Conservation (phyloP, 1,284 basidiomycete species). For the Hypsizygus ulmarius region DNA sequence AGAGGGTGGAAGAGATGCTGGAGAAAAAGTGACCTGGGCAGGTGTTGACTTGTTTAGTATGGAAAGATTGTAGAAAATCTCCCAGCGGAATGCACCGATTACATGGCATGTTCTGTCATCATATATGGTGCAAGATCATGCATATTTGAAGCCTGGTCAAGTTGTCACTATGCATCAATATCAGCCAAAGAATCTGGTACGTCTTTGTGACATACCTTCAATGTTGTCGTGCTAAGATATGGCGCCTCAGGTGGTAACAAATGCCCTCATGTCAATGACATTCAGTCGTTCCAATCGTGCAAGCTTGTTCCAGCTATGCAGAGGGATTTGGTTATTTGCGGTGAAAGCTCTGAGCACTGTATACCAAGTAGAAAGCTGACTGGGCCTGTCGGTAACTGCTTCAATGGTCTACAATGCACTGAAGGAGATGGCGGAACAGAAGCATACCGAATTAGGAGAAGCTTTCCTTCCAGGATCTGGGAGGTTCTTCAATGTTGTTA, state of each 20-base stretch:
- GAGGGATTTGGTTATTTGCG: slow-evolving; percentile 20
- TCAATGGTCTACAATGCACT: slow-evolving; percentile 14
- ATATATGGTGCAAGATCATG: neutral
- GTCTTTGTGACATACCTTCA: neutral
- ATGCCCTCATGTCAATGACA: slow-evolving; percentile 20
- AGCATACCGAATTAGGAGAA: slow-evolving; percentile 6
- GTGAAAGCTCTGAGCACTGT: slow-evolving; percentile 13
- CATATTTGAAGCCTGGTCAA: neutral
- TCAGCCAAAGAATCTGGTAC: slow-evolving; percentile 5
- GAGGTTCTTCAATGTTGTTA: neutral
- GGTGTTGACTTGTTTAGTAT: slow-evolving; percentile 3
- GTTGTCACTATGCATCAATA: neutral
- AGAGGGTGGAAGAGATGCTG: neutral
- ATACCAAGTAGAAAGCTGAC: slow-evolving; percentile 17
- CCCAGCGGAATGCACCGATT: neutral
- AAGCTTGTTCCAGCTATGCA: slow-evolving; percentile 16
- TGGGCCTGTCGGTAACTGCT: slow-evolving; percentile 15
- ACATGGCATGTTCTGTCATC: slow-evolving; percentile 1
- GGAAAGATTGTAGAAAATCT: slow-evolving; percentile 5
- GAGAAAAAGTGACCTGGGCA: neutral
- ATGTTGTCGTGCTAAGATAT: neutral
- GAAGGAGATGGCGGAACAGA: slow-evolving; percentile 12
- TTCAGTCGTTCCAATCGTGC: slow-evolving; percentile 17
- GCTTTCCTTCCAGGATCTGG: neutral
- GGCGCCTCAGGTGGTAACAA: slow-evolving; percentile 13